Conservation (phyloP, 345 rosid genomes). For the Luvunga scandens region DNA sequence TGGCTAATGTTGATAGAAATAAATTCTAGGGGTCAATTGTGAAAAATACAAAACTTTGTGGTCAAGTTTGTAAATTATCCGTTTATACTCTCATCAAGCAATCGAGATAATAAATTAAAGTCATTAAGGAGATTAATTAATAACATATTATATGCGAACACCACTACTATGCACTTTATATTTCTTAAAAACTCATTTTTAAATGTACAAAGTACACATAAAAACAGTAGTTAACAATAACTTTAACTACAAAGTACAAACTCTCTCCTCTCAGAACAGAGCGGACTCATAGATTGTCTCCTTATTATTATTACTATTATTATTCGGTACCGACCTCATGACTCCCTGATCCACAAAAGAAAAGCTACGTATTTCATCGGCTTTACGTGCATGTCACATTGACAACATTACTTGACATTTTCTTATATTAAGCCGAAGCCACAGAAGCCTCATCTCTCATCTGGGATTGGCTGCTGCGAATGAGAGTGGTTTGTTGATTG, state of each 20-base stretch:
- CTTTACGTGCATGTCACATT: neutral
- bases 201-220: neutral
- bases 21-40: too few relatives aligned
- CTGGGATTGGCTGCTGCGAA: conserved; percentile 4
- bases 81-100: too few relatives aligned
- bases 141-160: too few relatives aligned
- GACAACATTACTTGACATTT: neutral
- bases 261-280: neutral
- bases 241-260: neutral
- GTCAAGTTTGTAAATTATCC: too few relatives aligned
- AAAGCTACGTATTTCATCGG: neutral
- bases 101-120: too few relatives aligned
- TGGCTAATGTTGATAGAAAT: too few relatives aligned
- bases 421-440: too few relatives aligned
- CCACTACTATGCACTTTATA: too few relatives aligned
- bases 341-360: neutral
- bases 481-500: conserved; percentile 42
- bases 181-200: too few relatives aligned
- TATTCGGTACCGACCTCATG: too few relatives aligned
- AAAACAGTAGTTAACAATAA: neutral
- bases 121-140: too few relatives aligned
- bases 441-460: conserved; percentile 48
- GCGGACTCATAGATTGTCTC: neutral
- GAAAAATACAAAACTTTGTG: too few relatives aligned
- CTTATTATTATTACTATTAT: neutral